These are phyloP conservation scores for Diaporthe longicolla DNA, from an alignment of 2,329 filamentous ascomycete species.

Conservation along the genomic window DNA sequence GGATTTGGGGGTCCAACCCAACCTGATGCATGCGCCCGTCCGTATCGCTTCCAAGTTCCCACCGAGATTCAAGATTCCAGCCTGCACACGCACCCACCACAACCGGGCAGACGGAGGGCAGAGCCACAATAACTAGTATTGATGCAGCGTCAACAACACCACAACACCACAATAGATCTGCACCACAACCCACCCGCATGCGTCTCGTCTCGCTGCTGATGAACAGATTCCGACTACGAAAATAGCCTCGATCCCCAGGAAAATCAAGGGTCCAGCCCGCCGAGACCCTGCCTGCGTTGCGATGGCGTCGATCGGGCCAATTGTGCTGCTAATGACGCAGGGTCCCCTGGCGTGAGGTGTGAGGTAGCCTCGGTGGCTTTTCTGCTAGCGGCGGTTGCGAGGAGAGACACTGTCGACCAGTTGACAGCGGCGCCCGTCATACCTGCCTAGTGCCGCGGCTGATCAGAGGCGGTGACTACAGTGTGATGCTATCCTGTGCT, in stretches of 20 bases:
- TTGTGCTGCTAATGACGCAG: slow-evolving; percentile 26
- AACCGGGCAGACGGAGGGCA: neutral
- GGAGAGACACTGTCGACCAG: too few species aligned
- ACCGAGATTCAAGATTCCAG: neutral
- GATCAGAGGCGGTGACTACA: slow-evolving; percentile 15
- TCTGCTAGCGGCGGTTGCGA: neutral
- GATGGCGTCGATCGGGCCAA: slow-evolving; percentile 15
- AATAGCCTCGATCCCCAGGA: neutral
- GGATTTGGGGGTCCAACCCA: neutral
- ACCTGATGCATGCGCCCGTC: neutral
- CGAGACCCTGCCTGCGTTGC: slow-evolving; percentile 14
- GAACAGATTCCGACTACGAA: neutral
- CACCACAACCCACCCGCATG: too few species aligned
- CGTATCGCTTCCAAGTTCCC: slow-evolving; percentile 4
- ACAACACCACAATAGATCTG: neutral
- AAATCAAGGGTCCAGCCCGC: slow-evolving; percentile 1
- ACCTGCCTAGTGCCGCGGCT: neutral
- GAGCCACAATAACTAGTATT: neutral
- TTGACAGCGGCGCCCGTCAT: slow-evolving; percentile 7
- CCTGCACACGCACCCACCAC: neutral
- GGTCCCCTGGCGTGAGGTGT: neutral
- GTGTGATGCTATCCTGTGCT: neutral
- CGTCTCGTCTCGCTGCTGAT: neutral
- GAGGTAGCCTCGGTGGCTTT: neutral
- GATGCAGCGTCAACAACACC: neutral